Evolutionary conservation across 345 rosid genomes (phyloP), one percentile per base, ranked within the genome.

Genomic region (Eucalyptus cloeziana): DNA sequence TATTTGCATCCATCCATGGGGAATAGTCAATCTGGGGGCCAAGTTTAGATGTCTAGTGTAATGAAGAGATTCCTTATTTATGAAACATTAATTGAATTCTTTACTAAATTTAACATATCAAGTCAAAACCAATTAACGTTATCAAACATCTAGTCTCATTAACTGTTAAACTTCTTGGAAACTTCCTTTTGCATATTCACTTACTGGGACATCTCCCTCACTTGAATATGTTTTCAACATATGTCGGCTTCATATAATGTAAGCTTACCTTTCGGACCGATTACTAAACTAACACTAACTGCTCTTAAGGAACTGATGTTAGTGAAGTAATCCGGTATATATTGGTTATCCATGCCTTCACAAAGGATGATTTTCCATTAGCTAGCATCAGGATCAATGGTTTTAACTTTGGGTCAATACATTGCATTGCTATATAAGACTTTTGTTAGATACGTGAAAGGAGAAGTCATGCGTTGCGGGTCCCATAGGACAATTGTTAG

Each of bases 381-480:
- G 13, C 62, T 56, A 24, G 30, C 30, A 56, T 56, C 30, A 24
- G 6, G 62, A 56, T 56, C 62, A 0, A 22, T 56, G 62, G 62
- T 56, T 56, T 56, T 56, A 30, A 56, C 62, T 56, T 56, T 24
- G 62, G 62, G 62, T 24, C 62, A 56, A 56, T 56, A 24, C 62
- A 0, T 56, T 24, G 62, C 62, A 56, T 56, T 56, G 62, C 62
- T 0, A 10, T 2, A 24, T 25, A 56, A 56, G 13, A 56, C 62
- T 56, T 56, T 56, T 56, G 30, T 24, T 24, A 24, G 13, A 24
- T 56, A 0, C 62, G 13, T 10, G 30, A 56, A 24, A 56, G 62
- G 0, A 56, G 30, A 56, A 56, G 62, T 56, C 62, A 0, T 1
- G 30, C 0, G 30, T 56, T 56, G 62, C 0, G 62, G 21, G 30